A percentile compares a stretch with the other conserved stretches of the same genome.
Conservation (phyloP, 805 yeast genomes). For the Wickerhamomyces alni region DNA sequence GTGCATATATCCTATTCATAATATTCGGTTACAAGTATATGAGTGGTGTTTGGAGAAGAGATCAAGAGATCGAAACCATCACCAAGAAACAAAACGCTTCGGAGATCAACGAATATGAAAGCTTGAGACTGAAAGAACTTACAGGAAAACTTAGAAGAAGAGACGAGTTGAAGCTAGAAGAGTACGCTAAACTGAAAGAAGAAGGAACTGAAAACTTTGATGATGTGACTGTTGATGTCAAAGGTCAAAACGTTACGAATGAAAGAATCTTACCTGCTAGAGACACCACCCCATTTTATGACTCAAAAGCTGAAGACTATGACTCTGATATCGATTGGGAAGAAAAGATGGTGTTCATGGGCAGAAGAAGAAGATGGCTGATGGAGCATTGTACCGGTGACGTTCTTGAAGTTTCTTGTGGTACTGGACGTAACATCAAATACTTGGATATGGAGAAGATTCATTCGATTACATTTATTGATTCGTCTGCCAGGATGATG, state of each 20-base stretch:
- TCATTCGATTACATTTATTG: conserved; percentile 76
- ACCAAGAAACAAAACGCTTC: conserved; percentile 30
- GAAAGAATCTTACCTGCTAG: conserved; percentile 54
- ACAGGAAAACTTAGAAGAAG: conserved; percentile 56
- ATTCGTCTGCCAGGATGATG: conserved; percentile 83
- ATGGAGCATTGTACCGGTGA: conserved; percentile 81
- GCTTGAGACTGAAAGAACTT: conserved; percentile 53
- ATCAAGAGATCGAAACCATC: conserved; percentile 47
- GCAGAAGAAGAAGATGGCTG: conserved; percentile 67
- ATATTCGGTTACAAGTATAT: conserved; percentile 59
- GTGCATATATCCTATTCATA: conserved; percentile 50
- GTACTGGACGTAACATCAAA: conserved; percentile 90
- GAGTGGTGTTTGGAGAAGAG: conserved; percentile 60
- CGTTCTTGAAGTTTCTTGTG: conserved; percentile 90
- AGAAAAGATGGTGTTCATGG: conserved; percentile 38
- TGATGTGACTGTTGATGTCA: conserved; percentile 22
- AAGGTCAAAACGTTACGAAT: conserved; percentile 28
- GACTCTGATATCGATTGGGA: conserved; percentile 69
- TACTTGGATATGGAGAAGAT: conserved; percentile 57
- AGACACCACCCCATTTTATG: conserved; percentile 80
- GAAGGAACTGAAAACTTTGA: conserved; percentile 28
- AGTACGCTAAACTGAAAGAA: conserved; percentile 49
- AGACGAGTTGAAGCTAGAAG: conserved; percentile 52
- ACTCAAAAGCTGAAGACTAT: conserved; percentile 70
- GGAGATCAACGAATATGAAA: conserved; percentile 51